Conservation (phyloP, 1,284 basidiomycete genomes). For the Mycena citricolor region DNA sequence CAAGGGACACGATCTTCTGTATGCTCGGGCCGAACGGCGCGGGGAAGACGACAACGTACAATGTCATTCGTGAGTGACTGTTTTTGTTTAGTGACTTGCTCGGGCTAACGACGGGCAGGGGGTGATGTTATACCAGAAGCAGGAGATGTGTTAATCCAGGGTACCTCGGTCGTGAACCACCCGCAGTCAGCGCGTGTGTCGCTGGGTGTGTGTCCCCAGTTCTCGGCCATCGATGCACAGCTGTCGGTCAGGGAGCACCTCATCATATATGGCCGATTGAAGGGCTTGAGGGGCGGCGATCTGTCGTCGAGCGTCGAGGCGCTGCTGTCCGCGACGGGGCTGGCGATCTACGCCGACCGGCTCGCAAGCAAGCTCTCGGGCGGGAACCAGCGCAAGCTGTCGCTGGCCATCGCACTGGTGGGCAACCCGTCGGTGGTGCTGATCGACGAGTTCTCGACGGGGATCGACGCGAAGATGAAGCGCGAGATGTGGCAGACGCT, state of each 20-base stretch:
- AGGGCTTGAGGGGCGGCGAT: conserved; percentile 60
- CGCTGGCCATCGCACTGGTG: conserved; percentile 76
- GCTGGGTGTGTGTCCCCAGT: conserved; percentile 80
- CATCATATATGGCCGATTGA: conserved; percentile 62
- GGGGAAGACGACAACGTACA: conserved; percentile 78
- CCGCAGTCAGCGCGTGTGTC: conserved; percentile 62
- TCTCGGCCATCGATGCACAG: conserved; percentile 78
- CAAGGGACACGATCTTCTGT: conserved; percentile 64
- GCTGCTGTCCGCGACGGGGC: conserved; percentile 59
- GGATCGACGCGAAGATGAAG: conserved; percentile 82
- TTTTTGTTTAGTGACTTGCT: neutral
- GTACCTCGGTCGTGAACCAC: conserved; percentile 58
- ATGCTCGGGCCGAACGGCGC: conserved; percentile 82
- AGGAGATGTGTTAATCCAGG: conserved; percentile 68
- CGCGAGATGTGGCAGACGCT: conserved; percentile 80
- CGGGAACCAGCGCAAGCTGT: conserved; percentile 79
- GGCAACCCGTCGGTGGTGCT: conserved; percentile 78
- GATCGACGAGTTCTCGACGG: conserved; percentile 83
- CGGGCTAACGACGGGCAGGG: conserved; percentile 40
- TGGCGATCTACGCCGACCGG: conserved; percentile 64
- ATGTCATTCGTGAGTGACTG: conserved; percentile 61
- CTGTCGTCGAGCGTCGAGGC: conserved; percentile 55
- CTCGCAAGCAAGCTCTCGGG: conserved; percentile 74
- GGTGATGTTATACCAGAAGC: conserved; percentile 61
- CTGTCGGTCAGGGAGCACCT: conserved; percentile 79